Evolutionary conservation across 352 stramenopile genomes (phyloP).

Genomic region (Elongisporangium undulatum): DNA sequence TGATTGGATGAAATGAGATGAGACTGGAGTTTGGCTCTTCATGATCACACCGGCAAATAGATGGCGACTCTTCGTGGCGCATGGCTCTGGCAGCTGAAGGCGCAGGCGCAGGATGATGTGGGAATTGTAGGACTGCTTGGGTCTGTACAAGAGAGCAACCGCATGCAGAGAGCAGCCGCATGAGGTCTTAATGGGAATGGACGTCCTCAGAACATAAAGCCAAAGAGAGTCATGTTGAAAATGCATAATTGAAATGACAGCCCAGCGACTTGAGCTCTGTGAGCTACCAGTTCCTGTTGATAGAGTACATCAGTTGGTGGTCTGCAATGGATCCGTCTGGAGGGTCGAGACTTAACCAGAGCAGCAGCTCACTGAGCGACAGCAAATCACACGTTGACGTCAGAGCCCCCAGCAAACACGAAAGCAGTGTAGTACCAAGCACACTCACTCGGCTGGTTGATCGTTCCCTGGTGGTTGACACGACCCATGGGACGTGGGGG

Average conservation of each 20-base stretch:
- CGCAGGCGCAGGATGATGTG: no score
- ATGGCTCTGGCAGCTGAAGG: background rate
- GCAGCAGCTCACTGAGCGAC: constrained; percentile 21
- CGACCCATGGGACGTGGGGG: constrained; percentile 54
- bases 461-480: constrained; percentile 41
- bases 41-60: background rate
- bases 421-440: background rate
- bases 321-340: background rate
- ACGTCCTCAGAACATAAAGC: no score
- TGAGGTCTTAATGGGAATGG: no score
- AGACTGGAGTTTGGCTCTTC: background rate
- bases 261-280: background rate
- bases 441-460: constrained; percentile 53
- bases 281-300: background rate
- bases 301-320: background rate
- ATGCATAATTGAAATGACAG: background rate
- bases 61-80: background rate
- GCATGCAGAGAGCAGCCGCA: no score
- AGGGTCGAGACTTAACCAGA: constrained; percentile 24
- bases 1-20: background rate
- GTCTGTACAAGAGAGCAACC: no score
- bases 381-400: constrained; percentile 2
- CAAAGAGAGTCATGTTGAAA: background rate
- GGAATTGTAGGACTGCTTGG: no score
- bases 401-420: background rate